Evolutionary conservation across 345 rosid genomes (phyloP).

Genomic region (Melaleuca quinquenervia): DNA sequence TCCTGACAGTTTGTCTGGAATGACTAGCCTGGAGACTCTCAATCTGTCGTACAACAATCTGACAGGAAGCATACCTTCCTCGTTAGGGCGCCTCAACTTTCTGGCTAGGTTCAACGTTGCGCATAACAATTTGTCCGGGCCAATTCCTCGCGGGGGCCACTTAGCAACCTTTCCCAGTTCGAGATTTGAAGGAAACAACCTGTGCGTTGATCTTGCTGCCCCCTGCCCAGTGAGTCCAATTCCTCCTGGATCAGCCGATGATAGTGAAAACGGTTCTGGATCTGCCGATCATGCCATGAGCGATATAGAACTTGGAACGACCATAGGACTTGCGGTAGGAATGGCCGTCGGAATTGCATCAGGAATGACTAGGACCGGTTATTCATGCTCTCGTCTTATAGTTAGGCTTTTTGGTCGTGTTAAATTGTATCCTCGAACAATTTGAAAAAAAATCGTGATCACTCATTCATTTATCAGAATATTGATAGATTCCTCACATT

Average conservation of each 20-base stretch:
- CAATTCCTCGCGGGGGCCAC: conserved; percentile 1
- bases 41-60: conserved; percentile 2
- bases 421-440: not conserved
- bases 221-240: conserved; percentile 15
- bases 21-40: not conserved
- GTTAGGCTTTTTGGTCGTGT: not conserved
- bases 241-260: not conserved
- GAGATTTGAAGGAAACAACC: conserved; percentile 6
- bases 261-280: not conserved
- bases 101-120: not conserved
- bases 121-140: not conserved
- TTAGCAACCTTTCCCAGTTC: not conserved
- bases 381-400: not conserved
- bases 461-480: not conserved
- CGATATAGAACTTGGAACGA: not conserved
- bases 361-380: not conserved
- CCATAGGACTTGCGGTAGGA: not conserved
- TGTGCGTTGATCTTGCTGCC: conserved; percentile 49
- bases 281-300: not conserved
- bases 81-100: not conserved
- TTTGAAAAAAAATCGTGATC: not conserved
- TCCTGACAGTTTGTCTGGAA: not conserved
- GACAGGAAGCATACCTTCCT: not conserved
- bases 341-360: not conserved
- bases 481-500: not conserved